These are phyloP conservation scores for Botrytis elliptica DNA, from an alignment of 2,329 filamentous ascomycete genomes.

Conservation along the genomic window DNA sequence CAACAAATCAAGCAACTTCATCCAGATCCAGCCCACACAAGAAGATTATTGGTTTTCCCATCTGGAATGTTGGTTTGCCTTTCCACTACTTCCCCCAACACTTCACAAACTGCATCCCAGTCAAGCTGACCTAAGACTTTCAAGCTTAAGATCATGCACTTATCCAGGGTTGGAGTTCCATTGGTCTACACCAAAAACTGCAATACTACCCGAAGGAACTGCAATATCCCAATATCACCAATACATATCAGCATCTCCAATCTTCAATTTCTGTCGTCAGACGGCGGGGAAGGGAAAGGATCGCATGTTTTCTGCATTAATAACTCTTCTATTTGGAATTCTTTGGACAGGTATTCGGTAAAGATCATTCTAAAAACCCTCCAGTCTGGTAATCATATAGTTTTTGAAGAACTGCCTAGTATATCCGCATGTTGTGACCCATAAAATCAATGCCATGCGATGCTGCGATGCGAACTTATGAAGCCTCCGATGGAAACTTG, in stretches of 20 bases:
- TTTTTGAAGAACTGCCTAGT: background rate
- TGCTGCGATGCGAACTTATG: slow-evolving; percentile 12
- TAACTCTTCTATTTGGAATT: background rate
- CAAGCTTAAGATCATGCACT: slow-evolving; percentile 7
- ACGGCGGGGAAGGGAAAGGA: background rate
- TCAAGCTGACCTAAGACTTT: slow-evolving; percentile 7
- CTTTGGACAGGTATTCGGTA: slow-evolving; percentile 10
- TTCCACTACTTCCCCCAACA: background rate
- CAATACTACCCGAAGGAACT: background rate
- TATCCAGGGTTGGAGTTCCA: slow-evolving; percentile 2
- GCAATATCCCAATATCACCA: slow-evolving; percentile 1
- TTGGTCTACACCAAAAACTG: background rate
- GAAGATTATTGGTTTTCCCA: background rate
- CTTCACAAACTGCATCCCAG: background rate
- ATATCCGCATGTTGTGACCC: slow-evolving; percentile 14
- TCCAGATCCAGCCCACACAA: background rate
- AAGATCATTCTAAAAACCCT: background rate
- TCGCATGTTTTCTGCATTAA: background rate
- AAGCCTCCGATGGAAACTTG: slow-evolving; percentile 14
- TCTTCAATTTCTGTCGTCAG: slow-evolving; percentile 7
- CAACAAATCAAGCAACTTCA: slow-evolving; percentile 2
- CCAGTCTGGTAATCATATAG: background rate
- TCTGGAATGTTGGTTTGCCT: background rate
- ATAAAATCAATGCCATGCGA: slow-evolving; percentile 11
- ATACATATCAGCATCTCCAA: slow-evolving; percentile 1